Percentiles rank a stretch among this genome's conserved stretches.
phyloP scores from a whole-genome alignment of 2,329 filamentous ascomycete species.

The Sporothrix protearum region DNA sequence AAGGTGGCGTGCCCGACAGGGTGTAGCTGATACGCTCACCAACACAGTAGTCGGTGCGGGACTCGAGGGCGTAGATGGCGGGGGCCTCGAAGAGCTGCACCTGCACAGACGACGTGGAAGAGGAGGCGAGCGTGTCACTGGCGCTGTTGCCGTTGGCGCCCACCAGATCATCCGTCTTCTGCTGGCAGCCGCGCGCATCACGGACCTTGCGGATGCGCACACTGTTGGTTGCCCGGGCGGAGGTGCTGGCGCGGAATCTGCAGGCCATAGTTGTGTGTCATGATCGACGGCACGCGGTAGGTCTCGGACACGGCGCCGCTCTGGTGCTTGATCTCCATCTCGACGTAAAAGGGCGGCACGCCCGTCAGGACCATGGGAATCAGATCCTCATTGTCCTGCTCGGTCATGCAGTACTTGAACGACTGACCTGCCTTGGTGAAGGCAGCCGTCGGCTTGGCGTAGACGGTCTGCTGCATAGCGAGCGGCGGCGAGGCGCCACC shows the following conservation, averaged over 20 bases:
- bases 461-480: conserved; percentile 74
- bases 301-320: conserved; percentile 74
- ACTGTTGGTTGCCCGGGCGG: conserved; percentile 81
- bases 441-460: conserved; percentile 74
- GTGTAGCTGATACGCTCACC: conserved; percentile 92
- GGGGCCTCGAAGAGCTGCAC: conserved; percentile 92
- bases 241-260: conserved; percentile 80
- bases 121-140: neutral
- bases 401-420: conserved; percentile 91
- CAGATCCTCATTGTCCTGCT: conserved; percentile 74
- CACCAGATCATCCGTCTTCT: conserved; percentile 43
- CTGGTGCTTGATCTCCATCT: conserved; percentile 91
- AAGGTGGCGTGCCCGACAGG: conserved; percentile 85
- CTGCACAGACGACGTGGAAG: conserved; percentile 56
- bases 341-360: conserved; percentile 80
- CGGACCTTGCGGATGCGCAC: conserved; percentile 86
- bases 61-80: conserved; percentile 82
- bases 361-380: conserved; percentile 86
- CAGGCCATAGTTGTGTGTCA: conserved; percentile 69
- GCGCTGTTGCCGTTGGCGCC: conserved; percentile 61
- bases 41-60: conserved; percentile 85
- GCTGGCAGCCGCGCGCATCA: conserved; percentile 81
- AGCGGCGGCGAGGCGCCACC: conserved; percentile 51
- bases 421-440: conserved; percentile 86
- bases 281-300: conserved; percentile 76